phyloP scores from a whole-genome alignment of 352 stramenopile genomes.

The Phytophthora podocarpi region DNA sequence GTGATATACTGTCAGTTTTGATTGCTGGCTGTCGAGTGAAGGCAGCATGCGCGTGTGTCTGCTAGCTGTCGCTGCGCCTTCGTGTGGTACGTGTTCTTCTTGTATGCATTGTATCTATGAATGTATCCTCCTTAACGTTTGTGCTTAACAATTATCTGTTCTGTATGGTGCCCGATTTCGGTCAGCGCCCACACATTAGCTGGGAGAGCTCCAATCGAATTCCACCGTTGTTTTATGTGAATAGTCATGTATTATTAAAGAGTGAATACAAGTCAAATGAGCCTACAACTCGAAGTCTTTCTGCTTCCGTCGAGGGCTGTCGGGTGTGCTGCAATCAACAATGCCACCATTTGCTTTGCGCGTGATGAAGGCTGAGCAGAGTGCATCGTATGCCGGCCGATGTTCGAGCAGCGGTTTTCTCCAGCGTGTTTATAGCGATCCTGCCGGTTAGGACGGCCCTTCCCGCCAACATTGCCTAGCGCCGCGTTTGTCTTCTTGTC shows the following conservation, averaged over 20 bases:
- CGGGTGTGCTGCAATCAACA: not conserved
- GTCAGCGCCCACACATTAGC: too few relatives aligned
- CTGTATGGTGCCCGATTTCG: too few relatives aligned
- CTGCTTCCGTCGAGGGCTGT: not conserved
- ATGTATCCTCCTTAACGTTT: too few relatives aligned
- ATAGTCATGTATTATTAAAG: not conserved
- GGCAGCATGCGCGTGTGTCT: too few relatives aligned
- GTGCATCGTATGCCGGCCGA: not conserved
- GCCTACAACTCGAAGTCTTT: not conserved
- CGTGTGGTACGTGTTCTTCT: too few relatives aligned
- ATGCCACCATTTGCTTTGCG: slow-evolving; percentile 3
- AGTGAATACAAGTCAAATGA: not conserved
- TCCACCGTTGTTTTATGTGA: too few relatives aligned
- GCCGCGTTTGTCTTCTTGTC: slow-evolving; percentile 7
- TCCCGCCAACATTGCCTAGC: slow-evolving; percentile 1
- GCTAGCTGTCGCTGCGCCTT: too few relatives aligned
- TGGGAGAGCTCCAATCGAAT: too few relatives aligned
- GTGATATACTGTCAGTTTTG: too few relatives aligned
- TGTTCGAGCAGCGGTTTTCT: slow-evolving; percentile 1
- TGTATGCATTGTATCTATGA: too few relatives aligned
- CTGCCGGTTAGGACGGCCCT: slow-evolving; percentile 2
- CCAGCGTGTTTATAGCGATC: slow-evolving; percentile 10
- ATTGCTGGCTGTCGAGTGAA: too few relatives aligned
- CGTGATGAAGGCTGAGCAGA: slow-evolving; percentile 15
- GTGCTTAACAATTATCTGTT: too few relatives aligned